Conservation (phyloP, 495 filamentous ascomycete genomes). For the Penicillium nucicola region DNA sequence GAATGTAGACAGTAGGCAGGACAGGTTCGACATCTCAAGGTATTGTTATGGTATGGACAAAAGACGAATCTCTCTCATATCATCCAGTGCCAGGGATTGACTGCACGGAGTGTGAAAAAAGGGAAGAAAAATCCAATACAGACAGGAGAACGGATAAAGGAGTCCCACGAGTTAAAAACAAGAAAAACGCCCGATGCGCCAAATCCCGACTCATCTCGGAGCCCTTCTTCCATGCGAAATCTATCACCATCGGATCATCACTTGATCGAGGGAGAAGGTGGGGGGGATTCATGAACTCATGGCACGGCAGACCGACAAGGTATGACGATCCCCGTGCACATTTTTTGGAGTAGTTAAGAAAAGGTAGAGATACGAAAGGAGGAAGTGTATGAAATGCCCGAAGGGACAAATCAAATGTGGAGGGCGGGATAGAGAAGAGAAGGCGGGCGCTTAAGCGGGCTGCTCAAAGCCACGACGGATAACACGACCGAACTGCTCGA, state of each 20-base stretch:
- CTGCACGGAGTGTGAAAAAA: slow-evolving; percentile 3
- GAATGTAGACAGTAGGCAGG: too few relatives aligned
- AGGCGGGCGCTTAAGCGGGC: slow-evolving; percentile 53
- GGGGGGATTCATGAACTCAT: slow-evolving; percentile 32
- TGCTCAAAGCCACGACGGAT: slow-evolving; percentile 90
- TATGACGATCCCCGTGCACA: neutral
- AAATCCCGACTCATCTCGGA: slow-evolving; percentile 32
- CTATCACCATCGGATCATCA: slow-evolving; percentile 22
- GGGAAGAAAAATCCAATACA: slow-evolving; percentile 24
- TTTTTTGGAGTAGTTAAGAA: slow-evolving; percentile 14
- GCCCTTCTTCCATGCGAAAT: slow-evolving; percentile 30
- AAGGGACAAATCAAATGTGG: slow-evolving; percentile 1
- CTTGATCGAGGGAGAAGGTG: slow-evolving; percentile 15
- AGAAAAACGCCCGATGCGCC: slow-evolving; percentile 31
- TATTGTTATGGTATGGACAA: slow-evolving; percentile 7
- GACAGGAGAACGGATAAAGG: slow-evolving; percentile 8
- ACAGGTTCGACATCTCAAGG: neutral
- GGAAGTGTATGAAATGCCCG: neutral
- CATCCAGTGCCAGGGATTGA: neutral
- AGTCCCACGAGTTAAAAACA: slow-evolving; percentile 5
- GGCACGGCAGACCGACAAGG: slow-evolving; percentile 8
- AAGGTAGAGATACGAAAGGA: slow-evolving; percentile 9
- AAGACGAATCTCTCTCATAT: slow-evolving; percentile 5
- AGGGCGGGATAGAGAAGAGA: slow-evolving; percentile 1
- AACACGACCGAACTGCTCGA: slow-evolving; percentile 80